These are phyloP conservation scores for Hippophae gyantsensis DNA, from an alignment of 306 rosid genomes.

Conservation along the genomic window DNA sequence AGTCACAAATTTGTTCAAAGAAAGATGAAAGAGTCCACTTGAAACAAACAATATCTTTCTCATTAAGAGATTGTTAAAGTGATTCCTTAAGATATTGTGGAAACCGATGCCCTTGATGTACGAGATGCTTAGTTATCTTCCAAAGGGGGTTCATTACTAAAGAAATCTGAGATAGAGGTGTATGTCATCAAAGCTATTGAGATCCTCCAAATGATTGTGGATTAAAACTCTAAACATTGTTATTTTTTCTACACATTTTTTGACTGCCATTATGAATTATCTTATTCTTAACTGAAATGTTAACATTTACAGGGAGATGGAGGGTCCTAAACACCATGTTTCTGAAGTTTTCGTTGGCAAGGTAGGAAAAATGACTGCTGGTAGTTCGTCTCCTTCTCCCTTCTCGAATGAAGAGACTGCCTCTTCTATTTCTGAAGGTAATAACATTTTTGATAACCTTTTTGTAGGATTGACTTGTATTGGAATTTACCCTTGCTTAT, in stretches of 20 bases:
- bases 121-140: no score
- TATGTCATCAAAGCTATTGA: no score
- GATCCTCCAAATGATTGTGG: neutral
- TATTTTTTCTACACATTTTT: neutral
- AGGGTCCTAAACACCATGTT: constrained; percentile 22
- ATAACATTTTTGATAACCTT: constrained; percentile 4
- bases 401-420: constrained; percentile 29
- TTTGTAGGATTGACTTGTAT: neutral
- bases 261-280: neutral
- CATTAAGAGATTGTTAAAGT: no score
- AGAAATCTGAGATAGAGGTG: no score
- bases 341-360: constrained; percentile 23
- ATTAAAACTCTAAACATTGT: neutral
- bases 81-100: no score
- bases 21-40: no score
- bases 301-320: constrained; percentile 41
- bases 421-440: constrained; percentile 46
- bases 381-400: constrained; percentile 27
- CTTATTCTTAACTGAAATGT: constrained; percentile 16
- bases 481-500: constrained; percentile 15
- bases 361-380: constrained; percentile 20
- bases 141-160: no score
- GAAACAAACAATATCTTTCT: no score
- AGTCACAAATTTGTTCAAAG: no score
- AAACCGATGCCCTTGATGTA: no score